Percentiles rank a stretch among this genome's conserved stretches.
phyloP scores from a whole-genome alignment of 441 rosid species.

The Lepidium campestre region DNA sequence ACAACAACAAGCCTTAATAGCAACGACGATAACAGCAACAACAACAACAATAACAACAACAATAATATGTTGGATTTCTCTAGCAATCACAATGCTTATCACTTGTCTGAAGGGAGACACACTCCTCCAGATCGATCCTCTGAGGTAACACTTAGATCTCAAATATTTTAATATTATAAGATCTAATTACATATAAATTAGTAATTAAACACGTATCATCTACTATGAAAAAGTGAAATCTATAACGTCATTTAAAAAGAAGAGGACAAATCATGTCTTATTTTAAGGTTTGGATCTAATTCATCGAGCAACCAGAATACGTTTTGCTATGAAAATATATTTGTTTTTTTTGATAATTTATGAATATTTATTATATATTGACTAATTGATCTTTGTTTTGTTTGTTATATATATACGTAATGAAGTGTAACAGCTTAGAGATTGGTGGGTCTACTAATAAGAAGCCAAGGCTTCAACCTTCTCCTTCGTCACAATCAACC shows the following conservation, averaged over 20 bases:
- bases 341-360: background rate
- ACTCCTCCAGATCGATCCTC: slow-evolving; percentile 72
- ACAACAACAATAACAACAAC: slow-evolving; percentile 39
- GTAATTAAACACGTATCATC: background rate
- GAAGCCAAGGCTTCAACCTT: slow-evolving; percentile 88
- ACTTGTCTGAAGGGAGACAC: slow-evolving; percentile 48
- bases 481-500: slow-evolving; percentile 64
- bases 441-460: slow-evolving; percentile 74
- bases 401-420: slow-evolving; percentile 11
- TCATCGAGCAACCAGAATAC: background rate
- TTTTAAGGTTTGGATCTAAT: slow-evolving; percentile 14
- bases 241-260: slow-evolving; percentile 6
- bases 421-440: slow-evolving; percentile 72
- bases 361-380: too few relatives aligned
- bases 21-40: slow-evolving; percentile 45
- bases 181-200: background rate
- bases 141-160: slow-evolving; percentile 43
- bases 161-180: background rate
- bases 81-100: slow-evolving; percentile 28
- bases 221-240: background rate
- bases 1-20: slow-evolving; percentile 39
- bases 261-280: slow-evolving; percentile 8
- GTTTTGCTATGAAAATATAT: background rate
- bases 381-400: slow-evolving; percentile 12
- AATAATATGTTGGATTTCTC: slow-evolving; percentile 80